Percentiles rank a stretch among this genome's conserved stretches.
Conservation (phyloP, 163 green algal genomes). For the Trebouxiophyceae sp. region DNA sequence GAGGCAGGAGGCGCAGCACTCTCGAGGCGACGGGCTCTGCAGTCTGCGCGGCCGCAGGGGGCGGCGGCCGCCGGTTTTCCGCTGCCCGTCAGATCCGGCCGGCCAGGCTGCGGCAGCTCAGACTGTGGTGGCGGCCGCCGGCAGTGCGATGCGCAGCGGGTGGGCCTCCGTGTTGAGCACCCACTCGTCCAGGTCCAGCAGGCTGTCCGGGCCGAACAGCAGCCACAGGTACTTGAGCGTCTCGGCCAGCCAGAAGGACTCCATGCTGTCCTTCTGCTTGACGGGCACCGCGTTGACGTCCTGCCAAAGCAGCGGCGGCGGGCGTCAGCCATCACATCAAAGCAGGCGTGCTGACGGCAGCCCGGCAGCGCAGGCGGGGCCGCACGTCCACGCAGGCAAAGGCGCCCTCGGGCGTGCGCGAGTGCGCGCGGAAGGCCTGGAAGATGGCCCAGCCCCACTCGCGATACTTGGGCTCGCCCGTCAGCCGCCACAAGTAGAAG, state of each 20-base stretch:
- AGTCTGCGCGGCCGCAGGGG: too few relatives aligned
- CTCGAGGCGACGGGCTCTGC: too few relatives aligned
- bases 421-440: slow-evolving; percentile 63
- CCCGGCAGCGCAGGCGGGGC: too few relatives aligned
- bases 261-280: slow-evolving; percentile 19
- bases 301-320: too few relatives aligned
- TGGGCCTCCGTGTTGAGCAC: slow-evolving; percentile 65
- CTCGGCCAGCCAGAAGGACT: slow-evolving; percentile 61
- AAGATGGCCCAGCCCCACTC: slow-evolving; percentile 86
- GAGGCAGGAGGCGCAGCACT: too few relatives aligned
- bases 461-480: slow-evolving; percentile 71
- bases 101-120: too few relatives aligned
- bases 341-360: too few relatives aligned
- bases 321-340: too few relatives aligned
- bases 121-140: too few relatives aligned
- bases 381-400: background rate
- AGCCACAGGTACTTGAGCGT: slow-evolving; percentile 61
- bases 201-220: slow-evolving; percentile 34
- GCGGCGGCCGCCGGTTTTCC: too few relatives aligned
- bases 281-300: slow-evolving; percentile 17
- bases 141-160: slow-evolving; percentile 21
- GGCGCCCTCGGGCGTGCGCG: background rate
- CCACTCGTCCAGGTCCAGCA: slow-evolving; percentile 43
- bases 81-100: too few relatives aligned
- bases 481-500: slow-evolving; percentile 82